Percentiles rank a stretch among this genome's conserved stretches.
phyloP scores from a whole-genome alignment of 345 rosid species.

The Linum trigynum region DNA sequence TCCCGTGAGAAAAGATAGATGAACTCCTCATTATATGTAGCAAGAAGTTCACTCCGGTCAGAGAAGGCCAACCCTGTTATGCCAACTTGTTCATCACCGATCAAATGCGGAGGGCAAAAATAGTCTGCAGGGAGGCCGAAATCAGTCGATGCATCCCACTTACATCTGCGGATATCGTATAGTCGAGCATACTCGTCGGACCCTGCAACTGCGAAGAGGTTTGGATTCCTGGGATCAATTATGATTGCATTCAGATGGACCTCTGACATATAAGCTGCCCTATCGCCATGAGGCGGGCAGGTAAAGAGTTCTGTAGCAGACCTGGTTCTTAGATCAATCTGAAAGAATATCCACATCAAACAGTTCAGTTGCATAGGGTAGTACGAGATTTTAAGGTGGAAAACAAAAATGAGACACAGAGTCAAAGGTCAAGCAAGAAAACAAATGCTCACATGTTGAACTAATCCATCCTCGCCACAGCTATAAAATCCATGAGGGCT shows the following conservation, averaged over 20 bases:
- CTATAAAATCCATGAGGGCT: constrained; percentile 72
- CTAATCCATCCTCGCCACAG: constrained; percentile 91
- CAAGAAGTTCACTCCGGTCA: constrained; percentile 83
- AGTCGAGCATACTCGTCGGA: constrained; percentile 69
- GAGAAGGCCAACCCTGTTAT: constrained; percentile 90
- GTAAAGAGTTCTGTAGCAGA: constrained; percentile 60
- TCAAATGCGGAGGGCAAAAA: constrained; percentile 68
- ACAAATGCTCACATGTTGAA: constrained; percentile 63
- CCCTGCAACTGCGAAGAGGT: constrained; percentile 75
- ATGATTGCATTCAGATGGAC: constrained; percentile 59
- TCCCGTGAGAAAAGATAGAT: constrained; percentile 61
- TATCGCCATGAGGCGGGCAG: constrained; percentile 34
- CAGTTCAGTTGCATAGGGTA: constrained; percentile 5
- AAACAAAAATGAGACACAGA: neutral
- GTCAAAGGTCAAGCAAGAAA: constrained; percentile 1
- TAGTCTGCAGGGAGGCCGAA: constrained; percentile 44
- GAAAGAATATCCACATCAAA: constrained; percentile 23
- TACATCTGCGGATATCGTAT: constrained; percentile 69
- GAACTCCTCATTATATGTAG: constrained; percentile 60
- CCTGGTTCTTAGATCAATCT: constrained; percentile 79
- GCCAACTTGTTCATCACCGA: constrained; percentile 49
- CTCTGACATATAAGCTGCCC: constrained; percentile 28
- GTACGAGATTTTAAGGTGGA: neutral
- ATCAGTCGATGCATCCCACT: constrained; percentile 45
- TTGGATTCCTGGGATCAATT: constrained; percentile 71